These are phyloP conservation scores for Saccharomycopsis crataegensis DNA, from an alignment of 1,139 yeast genomes.

Conservation along the genomic window DNA sequence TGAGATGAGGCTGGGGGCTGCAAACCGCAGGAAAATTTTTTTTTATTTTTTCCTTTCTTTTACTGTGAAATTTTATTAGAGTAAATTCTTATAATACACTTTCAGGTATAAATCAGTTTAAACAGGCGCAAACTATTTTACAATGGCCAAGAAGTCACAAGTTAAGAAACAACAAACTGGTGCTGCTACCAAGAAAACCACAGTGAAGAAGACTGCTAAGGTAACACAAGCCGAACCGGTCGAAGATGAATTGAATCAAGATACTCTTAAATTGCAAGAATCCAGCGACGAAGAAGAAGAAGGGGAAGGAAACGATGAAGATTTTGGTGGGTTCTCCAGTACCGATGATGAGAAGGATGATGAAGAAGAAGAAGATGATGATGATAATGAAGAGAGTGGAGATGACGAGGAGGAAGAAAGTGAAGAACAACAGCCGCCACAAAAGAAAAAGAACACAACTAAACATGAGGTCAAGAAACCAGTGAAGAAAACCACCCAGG, in stretches of 20 bases:
- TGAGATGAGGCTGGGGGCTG: too few relatives aligned
- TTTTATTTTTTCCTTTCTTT: too few relatives aligned
- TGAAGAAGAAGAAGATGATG: slow-evolving; percentile 27
- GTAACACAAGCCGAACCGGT: slow-evolving; percentile 18
- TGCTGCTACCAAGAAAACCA: neutral
- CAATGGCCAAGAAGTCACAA: neutral
- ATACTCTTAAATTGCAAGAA: slow-evolving; percentile 23
- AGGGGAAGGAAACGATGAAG: slow-evolving; percentile 25
- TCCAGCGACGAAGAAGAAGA: slow-evolving; percentile 26
- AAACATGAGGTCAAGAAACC: slow-evolving; percentile 1
- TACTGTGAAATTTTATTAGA: too few relatives aligned
- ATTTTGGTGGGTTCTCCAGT: slow-evolving; percentile 29
- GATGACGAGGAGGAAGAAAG: slow-evolving; percentile 22
- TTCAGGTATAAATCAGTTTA: too few relatives aligned
- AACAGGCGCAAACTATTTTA: neutral
- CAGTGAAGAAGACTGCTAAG: slow-evolving; percentile 9
- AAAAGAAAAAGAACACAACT: slow-evolving; percentile 1
- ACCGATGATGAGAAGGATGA: slow-evolving; percentile 26
- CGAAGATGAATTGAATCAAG: slow-evolving; percentile 15
- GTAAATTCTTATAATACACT: too few relatives aligned
- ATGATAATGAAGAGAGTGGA: slow-evolving; percentile 19
- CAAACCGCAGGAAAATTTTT: too few relatives aligned
- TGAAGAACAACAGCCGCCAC: slow-evolving; percentile 19
- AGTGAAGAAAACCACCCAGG: slow-evolving; percentile 17
- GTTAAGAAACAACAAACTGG: neutral